Evolutionary conservation across 306 rosid genomes (phyloP).

Genomic region (Oxytropis ochrocephala): DNA sequence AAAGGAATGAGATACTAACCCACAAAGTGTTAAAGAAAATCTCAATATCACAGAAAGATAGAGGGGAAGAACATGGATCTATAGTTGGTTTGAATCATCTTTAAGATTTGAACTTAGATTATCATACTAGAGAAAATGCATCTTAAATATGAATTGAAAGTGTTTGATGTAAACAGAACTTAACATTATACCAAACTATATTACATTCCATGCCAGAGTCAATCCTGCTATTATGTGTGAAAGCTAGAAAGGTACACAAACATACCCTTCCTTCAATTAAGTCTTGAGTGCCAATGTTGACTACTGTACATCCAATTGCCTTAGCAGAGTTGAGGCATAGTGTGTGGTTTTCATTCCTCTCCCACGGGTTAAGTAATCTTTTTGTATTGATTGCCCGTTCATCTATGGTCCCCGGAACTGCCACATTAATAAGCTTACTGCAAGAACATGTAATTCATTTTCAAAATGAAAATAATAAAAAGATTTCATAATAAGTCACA

Average conservation of each 20-base stretch:
- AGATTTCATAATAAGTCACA: not conserved
- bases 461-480: not conserved
- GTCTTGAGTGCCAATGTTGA: slow-evolving; percentile 88
- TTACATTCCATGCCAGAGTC: not conserved
- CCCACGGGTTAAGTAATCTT: slow-evolving; percentile 87
- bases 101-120: not conserved
- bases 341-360: slow-evolving; percentile 91
- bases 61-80: not conserved
- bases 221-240: not conserved
- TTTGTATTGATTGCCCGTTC: slow-evolving; percentile 88
- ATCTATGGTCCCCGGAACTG: slow-evolving; percentile 90
- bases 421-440: slow-evolving; percentile 93
- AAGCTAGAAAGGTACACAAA: slow-evolving; percentile 14
- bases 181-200: not conserved
- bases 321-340: slow-evolving; percentile 96
- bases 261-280: slow-evolving; percentile 94
- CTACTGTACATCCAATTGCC: slow-evolving; percentile 95
- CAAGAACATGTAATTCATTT: slow-evolving; percentile 12
- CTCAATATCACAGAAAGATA: not conserved
- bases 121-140: not conserved
- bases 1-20: not conserved
- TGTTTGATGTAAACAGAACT: not conserved
- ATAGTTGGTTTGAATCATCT: not conserved
- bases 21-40: not conserved
- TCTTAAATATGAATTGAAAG: not conserved